Evolutionary conservation across 1,284 basidiomycete genomes (phyloP), one percentile per base, ranked within the genome.

Genomic region (Ustanciosporium gigantosporum): DNA sequence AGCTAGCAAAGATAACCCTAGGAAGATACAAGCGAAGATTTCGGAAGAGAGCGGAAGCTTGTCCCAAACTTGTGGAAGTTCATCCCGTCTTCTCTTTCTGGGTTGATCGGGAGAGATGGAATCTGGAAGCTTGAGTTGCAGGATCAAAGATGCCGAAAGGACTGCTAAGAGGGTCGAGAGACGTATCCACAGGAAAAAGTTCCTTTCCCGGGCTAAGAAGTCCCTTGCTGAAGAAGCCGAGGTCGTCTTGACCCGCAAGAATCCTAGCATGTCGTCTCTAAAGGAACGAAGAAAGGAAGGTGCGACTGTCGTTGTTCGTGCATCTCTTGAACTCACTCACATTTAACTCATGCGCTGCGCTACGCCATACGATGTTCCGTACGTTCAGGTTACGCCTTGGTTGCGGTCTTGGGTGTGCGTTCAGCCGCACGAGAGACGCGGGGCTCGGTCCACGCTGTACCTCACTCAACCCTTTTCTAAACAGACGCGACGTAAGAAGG

Each of bases 101-200:
- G 38, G 42, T 5, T 31, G 22, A 16, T 37, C 36, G n/a, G 23
- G 16, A 0, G 36, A 29, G 3, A 39, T 46, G 0, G 19, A 31
- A 25, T 55, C 38, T 0, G 58, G 58, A 1, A 61, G 45, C 29
- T 61, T 52, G 1, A 61, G 41, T 29, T 61, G 51, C 1, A 62
- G 49, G 14, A 62, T 36, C 0, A 62, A 15, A 0, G 59, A 62
- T 4, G 52, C 59, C 0, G 52, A 51, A 1, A 62, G 53, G 19
- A 62, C 46, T 6, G 52, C 52, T 6, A 62, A 48, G n/a, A 62
- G 45, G 15, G 47, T 51, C 15, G 59, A 57, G 5, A 62, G 49
- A 8, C 41, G 42, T 2, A 62, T 36, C 59, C 59, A 62, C 23
- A 39, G 23, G 36, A 62, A 57, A 23, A 62, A 52, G 34, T 62